Conservation (phyloP, 768 basidiomycete genomes). For the Boletus tylopilopsis region DNA sequence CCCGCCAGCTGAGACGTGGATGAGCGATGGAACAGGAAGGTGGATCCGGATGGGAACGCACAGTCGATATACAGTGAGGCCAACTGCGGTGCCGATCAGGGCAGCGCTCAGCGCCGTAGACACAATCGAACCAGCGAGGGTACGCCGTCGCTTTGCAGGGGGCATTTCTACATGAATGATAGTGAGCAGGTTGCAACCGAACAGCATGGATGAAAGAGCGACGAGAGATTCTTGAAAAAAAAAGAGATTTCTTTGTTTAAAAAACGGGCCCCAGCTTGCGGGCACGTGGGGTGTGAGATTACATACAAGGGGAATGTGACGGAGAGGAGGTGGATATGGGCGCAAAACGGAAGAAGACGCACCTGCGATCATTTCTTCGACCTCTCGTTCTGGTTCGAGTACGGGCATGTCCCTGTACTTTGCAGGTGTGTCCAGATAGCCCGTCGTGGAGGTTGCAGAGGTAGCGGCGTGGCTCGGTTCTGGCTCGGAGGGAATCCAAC, state of each 20-base stretch:
- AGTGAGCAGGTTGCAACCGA: conserved; percentile 39
- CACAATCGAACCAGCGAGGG: conserved; percentile 78
- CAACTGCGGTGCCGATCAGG: conserved; percentile 82
- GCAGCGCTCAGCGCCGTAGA: conserved; percentile 83
- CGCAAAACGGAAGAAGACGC: conserved; percentile 27
- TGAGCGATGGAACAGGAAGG: not conserved
- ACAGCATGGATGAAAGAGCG: conserved; percentile 27
- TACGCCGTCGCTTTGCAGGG: conserved; percentile 75
- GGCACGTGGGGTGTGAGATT: conserved; percentile 20
- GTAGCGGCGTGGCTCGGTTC: conserved; percentile 53
- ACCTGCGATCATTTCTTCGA: conserved; percentile 47
- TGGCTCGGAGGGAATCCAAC: conserved; percentile 65
- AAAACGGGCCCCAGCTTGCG: conserved; percentile 7
- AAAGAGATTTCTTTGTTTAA: conserved; percentile 15
- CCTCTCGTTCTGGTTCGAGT: conserved; percentile 34
- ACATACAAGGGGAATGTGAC: conserved; percentile 15
- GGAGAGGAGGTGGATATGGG: conserved; percentile 16
- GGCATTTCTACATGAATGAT: conserved; percentile 65
- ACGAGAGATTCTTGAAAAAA: conserved; percentile 7
- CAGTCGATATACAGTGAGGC: conserved; percentile 84
- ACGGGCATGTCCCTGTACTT: conserved; percentile 46
- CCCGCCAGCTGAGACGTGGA: too few relatives aligned
- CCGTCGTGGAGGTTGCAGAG: conserved; percentile 51
- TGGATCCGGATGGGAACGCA: conserved; percentile 37
- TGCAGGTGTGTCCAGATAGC: conserved; percentile 68